Evolutionary conservation across 805 yeast genomes (phyloP), one percentile per base, ranked within the genome.

Genomic region (Barnettozyma botsteinii): DNA sequence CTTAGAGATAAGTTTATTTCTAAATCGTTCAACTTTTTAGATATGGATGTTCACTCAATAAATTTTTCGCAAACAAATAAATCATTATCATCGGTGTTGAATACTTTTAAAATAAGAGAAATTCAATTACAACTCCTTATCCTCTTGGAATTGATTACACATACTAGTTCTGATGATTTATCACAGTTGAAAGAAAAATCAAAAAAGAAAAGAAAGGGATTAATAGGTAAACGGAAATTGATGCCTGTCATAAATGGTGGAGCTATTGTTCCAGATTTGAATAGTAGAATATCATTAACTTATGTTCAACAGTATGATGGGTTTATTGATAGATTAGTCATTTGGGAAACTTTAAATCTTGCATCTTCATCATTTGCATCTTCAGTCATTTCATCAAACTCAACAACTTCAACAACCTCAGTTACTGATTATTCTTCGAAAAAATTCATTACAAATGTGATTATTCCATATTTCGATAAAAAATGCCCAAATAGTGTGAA

Each of bases 121-220:
- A 72, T 79, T 1, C 80, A 76, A 45, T 51, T 78, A 24, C 83
- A 78, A 50, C 60, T 75, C 0, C 48, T 78, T 2, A 44, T 75
- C 1, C 45, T 73, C 3, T 48, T 77, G 30, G 83, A 78, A 47
- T 40, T 74, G 4, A 53, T 77, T 3, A 46, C 55, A 18, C 35
- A 60, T 10, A 53, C 62, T 41, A 56, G 54, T 5, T 44, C 66
- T 7, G 69, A 68, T 38, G 72, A 62, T 53, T 52, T 43, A 20
- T 58, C 46, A 15, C 67, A 60, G 51, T 58, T 66, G 50, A 59
- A 40, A 29, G 41, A 34, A 30, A 34, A 27, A 18, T 31, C 35
- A 21, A 48, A 37, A 36, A 9, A 22, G 7, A 41, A 44, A 17
- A 53, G 45, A 38, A 56, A 59, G 33, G 47, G 65, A 19, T 41